Evolutionary conservation across 116 monocot species (phyloP).

Genomic region (Posidonia oceanica): DNA sequence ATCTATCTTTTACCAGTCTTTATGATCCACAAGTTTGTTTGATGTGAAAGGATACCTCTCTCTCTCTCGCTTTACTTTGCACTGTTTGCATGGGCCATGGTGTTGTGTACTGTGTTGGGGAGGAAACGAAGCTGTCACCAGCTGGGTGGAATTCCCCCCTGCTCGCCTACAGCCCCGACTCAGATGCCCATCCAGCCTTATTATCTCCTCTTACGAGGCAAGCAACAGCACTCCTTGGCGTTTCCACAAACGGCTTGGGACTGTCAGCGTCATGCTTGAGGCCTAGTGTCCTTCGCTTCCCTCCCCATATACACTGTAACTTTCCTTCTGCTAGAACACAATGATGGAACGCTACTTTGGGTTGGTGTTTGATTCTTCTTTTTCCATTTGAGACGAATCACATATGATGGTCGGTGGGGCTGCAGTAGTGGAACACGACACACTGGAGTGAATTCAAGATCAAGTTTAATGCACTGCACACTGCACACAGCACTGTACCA

Average conservation of each 20-base stretch:
- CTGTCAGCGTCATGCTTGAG: not conserved
- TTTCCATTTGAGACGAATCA: not conserved
- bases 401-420: not conserved
- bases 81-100: not conserved
- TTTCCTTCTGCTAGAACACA: not conserved
- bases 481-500: too few relatives aligned
- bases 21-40: slow-evolving; percentile 6
- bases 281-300: not conserved
- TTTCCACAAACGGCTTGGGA: not conserved
- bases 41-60: not conserved
- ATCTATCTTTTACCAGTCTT: not conserved
- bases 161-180: not conserved
- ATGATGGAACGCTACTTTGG: not conserved
- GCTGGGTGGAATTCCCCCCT: slow-evolving; percentile 8
- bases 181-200: too few relatives aligned
- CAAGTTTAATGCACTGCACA: not conserved
- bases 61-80: not conserved
- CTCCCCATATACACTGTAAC: not conserved
- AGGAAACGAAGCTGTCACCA: slow-evolving; percentile 6
- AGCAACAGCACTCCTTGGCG: too few relatives aligned
- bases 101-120: slow-evolving; percentile 2
- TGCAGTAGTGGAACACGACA: not conserved
- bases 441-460: slow-evolving; percentile 3
- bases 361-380: too few relatives aligned
- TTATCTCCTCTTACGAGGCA: too few relatives aligned